Evolutionary conservation across 768 basidiomycete species (phyloP).

Genomic region (Cystofilobasidium capitatum): DNA sequence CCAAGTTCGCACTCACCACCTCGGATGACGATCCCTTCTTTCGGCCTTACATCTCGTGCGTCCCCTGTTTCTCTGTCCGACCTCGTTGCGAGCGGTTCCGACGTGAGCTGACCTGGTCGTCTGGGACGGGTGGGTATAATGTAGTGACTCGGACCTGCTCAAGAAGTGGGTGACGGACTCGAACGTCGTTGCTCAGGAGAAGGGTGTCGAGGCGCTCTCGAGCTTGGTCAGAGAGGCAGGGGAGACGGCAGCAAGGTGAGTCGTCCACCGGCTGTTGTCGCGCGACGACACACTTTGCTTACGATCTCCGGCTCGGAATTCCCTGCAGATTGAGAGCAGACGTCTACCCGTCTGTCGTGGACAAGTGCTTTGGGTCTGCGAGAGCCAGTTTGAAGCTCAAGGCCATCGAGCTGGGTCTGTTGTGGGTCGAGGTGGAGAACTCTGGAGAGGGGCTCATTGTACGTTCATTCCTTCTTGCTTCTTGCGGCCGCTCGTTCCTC

Average conservation of each 20-base stretch:
- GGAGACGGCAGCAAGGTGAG: slow-evolving; percentile 60
- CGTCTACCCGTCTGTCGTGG: slow-evolving; percentile 83
- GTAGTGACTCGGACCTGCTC: slow-evolving; percentile 26
- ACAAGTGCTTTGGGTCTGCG: slow-evolving; percentile 87
- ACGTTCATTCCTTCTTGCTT: slow-evolving; percentile 41
- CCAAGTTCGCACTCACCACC: slow-evolving; percentile 75
- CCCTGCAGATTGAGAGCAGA: slow-evolving; percentile 53
- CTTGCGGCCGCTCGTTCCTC: too few relatives aligned
- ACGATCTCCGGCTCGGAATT: neutral
- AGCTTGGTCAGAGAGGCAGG: slow-evolving; percentile 84
- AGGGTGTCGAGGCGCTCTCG: slow-evolving; percentile 80
- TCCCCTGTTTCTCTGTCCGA: slow-evolving; percentile 49
- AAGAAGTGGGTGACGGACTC: slow-evolving; percentile 82
- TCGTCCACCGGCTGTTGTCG: neutral
- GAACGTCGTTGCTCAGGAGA: slow-evolving; percentile 97
- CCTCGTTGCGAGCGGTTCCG: neutral
- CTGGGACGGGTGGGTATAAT: neutral
- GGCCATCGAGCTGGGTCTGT: slow-evolving; percentile 70
- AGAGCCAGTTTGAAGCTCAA: slow-evolving; percentile 82
- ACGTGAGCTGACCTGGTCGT: neutral
- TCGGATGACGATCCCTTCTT: slow-evolving; percentile 92
- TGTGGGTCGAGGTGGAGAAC: slow-evolving; percentile 92
- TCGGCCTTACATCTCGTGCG: slow-evolving; percentile 70
- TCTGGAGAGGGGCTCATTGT: slow-evolving; percentile 77
- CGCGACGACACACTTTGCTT: neutral